These are phyloP conservation scores for Centella asiatica DNA, from an alignment of 129 eudicot genomes.

Conservation along the genomic window DNA sequence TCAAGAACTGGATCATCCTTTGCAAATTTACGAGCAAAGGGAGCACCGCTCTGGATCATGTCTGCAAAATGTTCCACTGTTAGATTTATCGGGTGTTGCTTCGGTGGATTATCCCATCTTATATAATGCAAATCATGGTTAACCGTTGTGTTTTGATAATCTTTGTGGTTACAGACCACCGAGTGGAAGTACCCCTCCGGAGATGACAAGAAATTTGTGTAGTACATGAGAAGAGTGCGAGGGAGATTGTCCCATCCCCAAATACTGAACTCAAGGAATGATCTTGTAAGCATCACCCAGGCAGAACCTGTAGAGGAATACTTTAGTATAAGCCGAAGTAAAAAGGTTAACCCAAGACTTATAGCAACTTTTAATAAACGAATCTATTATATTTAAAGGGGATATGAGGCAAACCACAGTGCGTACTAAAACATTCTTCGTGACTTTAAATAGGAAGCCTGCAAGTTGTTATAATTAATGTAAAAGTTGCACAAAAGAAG, in stretches of 20 bases:
- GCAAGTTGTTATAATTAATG: too few species aligned
- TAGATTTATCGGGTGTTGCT: conserved; percentile 56
- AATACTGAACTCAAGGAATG: conserved; percentile 84
- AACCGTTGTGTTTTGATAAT: conserved; percentile 86
- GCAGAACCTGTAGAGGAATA: conserved; percentile 52
- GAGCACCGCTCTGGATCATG: conserved; percentile 85
- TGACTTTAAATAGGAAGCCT: too few species aligned
- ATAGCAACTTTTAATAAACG: neutral
- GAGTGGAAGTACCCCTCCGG: conserved; percentile 93
- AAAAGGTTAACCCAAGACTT: neutral
- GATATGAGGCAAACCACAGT: too few species aligned
- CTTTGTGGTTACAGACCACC: conserved; percentile 79
- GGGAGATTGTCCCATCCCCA: conserved; percentile 99
- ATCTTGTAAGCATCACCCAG: conserved; percentile 80
- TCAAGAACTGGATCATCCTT: conserved; percentile 61
- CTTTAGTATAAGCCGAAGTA: neutral
- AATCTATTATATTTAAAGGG: too few species aligned
- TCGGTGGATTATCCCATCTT: conserved; percentile 84
- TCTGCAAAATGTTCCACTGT: conserved; percentile 44
- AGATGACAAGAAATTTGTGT: conserved; percentile 83
- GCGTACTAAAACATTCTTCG: too few species aligned
- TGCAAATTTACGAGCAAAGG: conserved; percentile 61
- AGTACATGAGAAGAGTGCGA: conserved; percentile 91
- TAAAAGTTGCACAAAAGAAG: too few species aligned
- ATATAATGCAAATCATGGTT: conserved; percentile 83